phyloP scores from a whole-genome alignment of 305 asterid genomes.

The Solanum chacoense region DNA sequence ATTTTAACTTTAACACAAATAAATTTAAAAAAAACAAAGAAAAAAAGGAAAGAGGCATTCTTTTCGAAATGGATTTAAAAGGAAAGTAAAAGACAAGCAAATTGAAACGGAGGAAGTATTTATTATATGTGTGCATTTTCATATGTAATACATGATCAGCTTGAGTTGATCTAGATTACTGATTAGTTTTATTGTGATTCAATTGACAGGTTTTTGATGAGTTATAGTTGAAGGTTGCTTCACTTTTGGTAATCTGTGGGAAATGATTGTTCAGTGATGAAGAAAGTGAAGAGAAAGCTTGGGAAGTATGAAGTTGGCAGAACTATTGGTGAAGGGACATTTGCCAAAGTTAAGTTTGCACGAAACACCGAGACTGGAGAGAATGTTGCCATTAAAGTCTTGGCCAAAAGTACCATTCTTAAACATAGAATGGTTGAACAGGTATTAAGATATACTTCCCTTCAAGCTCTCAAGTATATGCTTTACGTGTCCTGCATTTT shows the following conservation, averaged over 20 bases:
- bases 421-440: conserved; percentile 90
- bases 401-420: conserved; percentile 85
- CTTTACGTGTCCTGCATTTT: neutral
- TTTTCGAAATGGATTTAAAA: neutral
- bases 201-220: neutral
- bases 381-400: conserved; percentile 71
- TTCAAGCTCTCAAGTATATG: neutral
- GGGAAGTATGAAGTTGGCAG: conserved; percentile 87
- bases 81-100: neutral
- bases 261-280: conserved; percentile 43
- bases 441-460: conserved; percentile 22
- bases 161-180: neutral
- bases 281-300: conserved; percentile 45
- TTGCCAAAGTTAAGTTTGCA: conserved; percentile 94
- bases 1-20: neutral
- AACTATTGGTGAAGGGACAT: conserved; percentile 86
- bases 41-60: neutral
- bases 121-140: neutral
- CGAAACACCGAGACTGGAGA: conserved; percentile 58
- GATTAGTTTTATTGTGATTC: neutral
- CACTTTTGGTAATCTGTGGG: neutral
- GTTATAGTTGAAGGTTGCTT: neutral
- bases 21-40: too few species aligned
- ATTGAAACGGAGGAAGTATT: neutral
- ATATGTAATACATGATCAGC: neutral